phyloP scores from a whole-genome alignment of 2,329 filamentous ascomycete species.

The Ceratocystis destructans region DNA sequence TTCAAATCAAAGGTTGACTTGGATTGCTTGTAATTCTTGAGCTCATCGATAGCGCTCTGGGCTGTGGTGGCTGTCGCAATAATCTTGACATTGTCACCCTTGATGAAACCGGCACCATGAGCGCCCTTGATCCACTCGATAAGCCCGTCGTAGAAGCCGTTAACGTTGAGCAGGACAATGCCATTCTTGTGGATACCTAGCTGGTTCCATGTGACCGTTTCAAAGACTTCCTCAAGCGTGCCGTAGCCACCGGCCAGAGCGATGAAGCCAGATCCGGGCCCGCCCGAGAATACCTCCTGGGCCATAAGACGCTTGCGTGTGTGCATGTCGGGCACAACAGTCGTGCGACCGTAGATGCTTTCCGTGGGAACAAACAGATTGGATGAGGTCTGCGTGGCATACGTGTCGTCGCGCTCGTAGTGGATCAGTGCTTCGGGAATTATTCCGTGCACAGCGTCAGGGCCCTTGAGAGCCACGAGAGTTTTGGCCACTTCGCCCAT shows the following conservation, averaged over 20 bases:
- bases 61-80: conserved; percentile 61
- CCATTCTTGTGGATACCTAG: conserved; percentile 75
- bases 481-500: conserved; percentile 91
- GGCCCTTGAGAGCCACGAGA: conserved; percentile 69
- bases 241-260: conserved; percentile 83
- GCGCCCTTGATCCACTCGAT: conserved; percentile 67
- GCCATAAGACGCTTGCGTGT: conserved; percentile 92
- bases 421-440: conserved; percentile 76
- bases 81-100: conserved; percentile 55
- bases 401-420: conserved; percentile 55
- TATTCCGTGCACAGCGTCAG: conserved; percentile 75
- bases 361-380: conserved; percentile 41
- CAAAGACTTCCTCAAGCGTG: conserved; percentile 90
- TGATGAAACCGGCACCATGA: conserved; percentile 65
- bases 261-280: conserved; percentile 75
- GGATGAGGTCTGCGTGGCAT: conserved; percentile 27
- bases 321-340: conserved; percentile 90
- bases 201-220: conserved; percentile 89
- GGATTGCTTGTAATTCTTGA: conserved; percentile 63
- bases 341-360: conserved; percentile 63
- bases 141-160: conserved; percentile 85
- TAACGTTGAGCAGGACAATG: conserved; percentile 72
- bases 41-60: conserved; percentile 54
- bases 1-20: conserved; percentile 64
- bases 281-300: conserved; percentile 66